Conservation (phyloP, 2,329 filamentous ascomycete genomes). For the Thielaviopsis musarum region DNA sequence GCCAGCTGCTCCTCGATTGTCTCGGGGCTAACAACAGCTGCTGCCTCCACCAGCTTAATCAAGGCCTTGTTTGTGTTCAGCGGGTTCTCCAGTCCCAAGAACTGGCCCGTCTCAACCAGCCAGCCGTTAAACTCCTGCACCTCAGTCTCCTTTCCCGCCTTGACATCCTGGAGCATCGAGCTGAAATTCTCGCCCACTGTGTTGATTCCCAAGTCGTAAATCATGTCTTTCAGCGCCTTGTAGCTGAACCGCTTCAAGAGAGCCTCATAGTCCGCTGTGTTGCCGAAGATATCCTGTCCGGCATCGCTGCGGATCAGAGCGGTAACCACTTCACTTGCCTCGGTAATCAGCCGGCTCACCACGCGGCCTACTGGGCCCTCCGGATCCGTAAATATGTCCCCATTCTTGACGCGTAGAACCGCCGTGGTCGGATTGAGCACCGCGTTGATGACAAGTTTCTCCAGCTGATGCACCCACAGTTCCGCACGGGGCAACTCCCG, state of each 20-base stretch:
- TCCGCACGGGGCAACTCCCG: conserved; percentile 24
- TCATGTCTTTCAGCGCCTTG: conserved; percentile 24
- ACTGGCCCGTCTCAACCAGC: conserved; percentile 30
- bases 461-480: conserved; percentile 51
- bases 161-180: conserved; percentile 45
- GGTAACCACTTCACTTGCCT: conserved; percentile 53
- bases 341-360: conserved; percentile 53
- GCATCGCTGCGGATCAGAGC: conserved; percentile 5
- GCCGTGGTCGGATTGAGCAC: conserved; percentile 77
- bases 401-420: conserved; percentile 60
- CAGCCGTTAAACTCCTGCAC: conserved; percentile 44
- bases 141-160: conserved; percentile 34
- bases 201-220: conserved; percentile 20
- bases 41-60: conserved; percentile 26
- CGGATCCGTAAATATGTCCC: conserved; percentile 46
- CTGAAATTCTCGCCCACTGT: conserved; percentile 36
- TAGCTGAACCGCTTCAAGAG: conserved; percentile 27
- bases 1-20: conserved; percentile 5
- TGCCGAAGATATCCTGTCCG: conserved; percentile 3
- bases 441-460: conserved; percentile 69
- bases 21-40: conserved; percentile 1
- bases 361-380: conserved; percentile 33
- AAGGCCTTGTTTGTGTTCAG: conserved; percentile 25
- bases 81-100: conserved; percentile 21
- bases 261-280: conserved; percentile 14